Evolutionary conservation across 441 rosid genomes (phyloP).

Genomic region (Aleurites moluccanus): DNA sequence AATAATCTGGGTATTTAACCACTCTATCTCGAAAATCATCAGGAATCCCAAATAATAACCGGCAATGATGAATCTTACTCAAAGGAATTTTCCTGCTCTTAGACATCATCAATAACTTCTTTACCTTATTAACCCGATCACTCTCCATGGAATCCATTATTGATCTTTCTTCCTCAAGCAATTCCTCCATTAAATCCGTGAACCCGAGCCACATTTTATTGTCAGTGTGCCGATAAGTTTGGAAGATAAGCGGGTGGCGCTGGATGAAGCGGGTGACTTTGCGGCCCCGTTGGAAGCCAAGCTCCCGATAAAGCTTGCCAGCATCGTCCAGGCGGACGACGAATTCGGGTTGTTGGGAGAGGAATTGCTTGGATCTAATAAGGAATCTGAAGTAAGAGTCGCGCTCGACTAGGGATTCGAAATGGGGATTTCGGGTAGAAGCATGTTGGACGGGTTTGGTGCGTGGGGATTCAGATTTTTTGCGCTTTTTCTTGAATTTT

Average conservation of each 20-base stretch:
- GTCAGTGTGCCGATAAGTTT: slow-evolving; percentile 58
- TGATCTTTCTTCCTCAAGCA: slow-evolving; percentile 54
- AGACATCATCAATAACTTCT: slow-evolving; percentile 76
- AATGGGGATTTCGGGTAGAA: slow-evolving; percentile 42
- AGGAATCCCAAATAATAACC: slow-evolving; percentile 73
- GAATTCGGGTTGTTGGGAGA: slow-evolving; percentile 58
- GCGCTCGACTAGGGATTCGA: slow-evolving; percentile 60
- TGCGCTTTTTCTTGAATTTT: slow-evolving; percentile 48
- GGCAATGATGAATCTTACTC: slow-evolving; percentile 68
- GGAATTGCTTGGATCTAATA: slow-evolving; percentile 54
- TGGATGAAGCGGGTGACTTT: slow-evolving; percentile 54
- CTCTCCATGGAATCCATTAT: slow-evolving; percentile 58
- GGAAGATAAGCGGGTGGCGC: slow-evolving; percentile 63
- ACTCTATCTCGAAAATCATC: slow-evolving; percentile 81
- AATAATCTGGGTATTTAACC: slow-evolving; percentile 59
- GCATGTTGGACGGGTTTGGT: slow-evolving; percentile 57
- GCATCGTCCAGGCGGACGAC: slow-evolving; percentile 75
- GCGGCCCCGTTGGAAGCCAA: slow-evolving; percentile 93
- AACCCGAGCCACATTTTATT: slow-evolving; percentile 79
- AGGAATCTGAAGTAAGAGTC: slow-evolving; percentile 68
- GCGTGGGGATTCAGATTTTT: slow-evolving; percentile 60
- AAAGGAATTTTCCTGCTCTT: slow-evolving; percentile 60
- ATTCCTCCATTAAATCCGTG: slow-evolving; percentile 56
- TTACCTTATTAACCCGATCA: slow-evolving; percentile 57
- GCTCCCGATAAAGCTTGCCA: slow-evolving; percentile 76